These are phyloP conservation scores for Trichoderma koningiopsis DNA, from an alignment of 2,329 filamentous ascomycete genomes.

Conservation along the genomic window DNA sequence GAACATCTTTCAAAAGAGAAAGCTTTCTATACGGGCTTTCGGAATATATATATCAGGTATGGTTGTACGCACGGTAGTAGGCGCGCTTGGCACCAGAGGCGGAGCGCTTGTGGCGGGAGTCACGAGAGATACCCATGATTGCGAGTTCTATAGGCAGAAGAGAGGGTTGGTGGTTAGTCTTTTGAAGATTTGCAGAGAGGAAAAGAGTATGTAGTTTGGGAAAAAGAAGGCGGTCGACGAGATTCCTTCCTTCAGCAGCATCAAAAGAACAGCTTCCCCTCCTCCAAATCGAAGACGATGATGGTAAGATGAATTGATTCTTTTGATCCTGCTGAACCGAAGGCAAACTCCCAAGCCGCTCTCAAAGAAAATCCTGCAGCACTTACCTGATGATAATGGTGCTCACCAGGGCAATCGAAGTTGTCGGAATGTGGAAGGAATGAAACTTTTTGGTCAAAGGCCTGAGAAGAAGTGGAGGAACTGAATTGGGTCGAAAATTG, in stretches of 20 bases:
- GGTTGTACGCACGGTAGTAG: conserved; percentile 74
- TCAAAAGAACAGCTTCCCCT: background rate
- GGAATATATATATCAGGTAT: conserved; percentile 38
- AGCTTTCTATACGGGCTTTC: conserved; percentile 65
- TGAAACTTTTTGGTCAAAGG: conserved; percentile 41
- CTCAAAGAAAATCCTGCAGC: conserved; percentile 2
- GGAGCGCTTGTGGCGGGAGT: conserved; percentile 99
- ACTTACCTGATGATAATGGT: conserved; percentile 53
- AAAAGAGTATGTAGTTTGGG: conserved; percentile 27
- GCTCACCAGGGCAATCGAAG: conserved; percentile 54
- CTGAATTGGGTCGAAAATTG: conserved; percentile 42
- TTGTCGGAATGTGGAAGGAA: conserved; percentile 44
- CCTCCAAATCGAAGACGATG: background rate
- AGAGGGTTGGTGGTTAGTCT: background rate
- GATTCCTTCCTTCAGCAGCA: conserved; percentile 28
- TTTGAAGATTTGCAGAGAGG: background rate
- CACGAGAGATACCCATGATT: conserved; percentile 99
- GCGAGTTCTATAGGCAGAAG: conserved; percentile 59
- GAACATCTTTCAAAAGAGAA: conserved; percentile 38
- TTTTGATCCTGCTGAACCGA: background rate
- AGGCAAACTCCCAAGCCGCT: background rate
- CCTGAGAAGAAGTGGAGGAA: conserved; percentile 35
- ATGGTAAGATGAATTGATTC: background rate
- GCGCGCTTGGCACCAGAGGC: conserved; percentile 97
- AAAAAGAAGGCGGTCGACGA: conserved; percentile 20